Evolutionary conservation across 2,329 filamentous ascomycete species (phyloP).

Genomic region (Chaetomium olivaceum): DNA sequence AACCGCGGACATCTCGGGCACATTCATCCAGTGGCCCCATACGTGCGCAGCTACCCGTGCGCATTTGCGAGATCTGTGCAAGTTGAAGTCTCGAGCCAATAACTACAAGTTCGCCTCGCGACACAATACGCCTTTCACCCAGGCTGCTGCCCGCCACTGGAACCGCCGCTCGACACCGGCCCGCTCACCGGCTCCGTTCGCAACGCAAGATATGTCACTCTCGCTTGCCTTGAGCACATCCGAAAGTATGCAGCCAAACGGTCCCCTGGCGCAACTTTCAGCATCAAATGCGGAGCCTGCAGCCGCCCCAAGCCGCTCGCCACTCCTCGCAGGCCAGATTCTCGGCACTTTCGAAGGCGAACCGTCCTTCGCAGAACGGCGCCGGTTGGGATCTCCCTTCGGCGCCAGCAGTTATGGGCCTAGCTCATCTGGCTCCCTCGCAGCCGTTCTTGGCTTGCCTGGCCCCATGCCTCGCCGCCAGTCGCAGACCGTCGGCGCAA

Average conservation of each 20-base stretch:
- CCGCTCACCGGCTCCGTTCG: constrained; percentile 54
- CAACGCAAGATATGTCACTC: constrained; percentile 61
- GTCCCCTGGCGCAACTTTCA: constrained; percentile 62
- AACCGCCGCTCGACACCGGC: constrained; percentile 51
- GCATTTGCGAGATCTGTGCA: constrained; percentile 64
- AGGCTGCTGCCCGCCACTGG: constrained; percentile 51
- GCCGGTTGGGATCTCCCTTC: constrained; percentile 57
- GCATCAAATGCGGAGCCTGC: constrained; percentile 42
- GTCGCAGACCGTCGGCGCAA: constrained; percentile 52
- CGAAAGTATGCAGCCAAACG: constrained; percentile 64
- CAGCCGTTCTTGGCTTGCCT: constrained; percentile 42
- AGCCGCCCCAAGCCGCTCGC: constrained; percentile 15
- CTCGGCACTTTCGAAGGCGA: constrained; percentile 34
- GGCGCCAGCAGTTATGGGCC: constrained; percentile 61
- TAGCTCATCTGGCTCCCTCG: constrained; percentile 55
- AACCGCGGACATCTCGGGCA: constrained; percentile 48
- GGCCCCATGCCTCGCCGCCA: constrained; percentile 43
- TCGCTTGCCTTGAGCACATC: constrained; percentile 64
- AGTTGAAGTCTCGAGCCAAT: constrained; percentile 49
- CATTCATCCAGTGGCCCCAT: constrained; percentile 64
- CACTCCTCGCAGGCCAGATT: constrained; percentile 29
- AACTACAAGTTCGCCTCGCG: constrained; percentile 51
- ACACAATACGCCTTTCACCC: constrained; percentile 59
- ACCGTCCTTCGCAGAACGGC: constrained; percentile 37
- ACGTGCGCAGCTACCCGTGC: constrained; percentile 62